A percentile compares a stretch with the other conserved stretches of the same genome.
phyloP scores from a whole-genome alignment of 441 rosid genomes.

The Capsella rubella region DNA sequence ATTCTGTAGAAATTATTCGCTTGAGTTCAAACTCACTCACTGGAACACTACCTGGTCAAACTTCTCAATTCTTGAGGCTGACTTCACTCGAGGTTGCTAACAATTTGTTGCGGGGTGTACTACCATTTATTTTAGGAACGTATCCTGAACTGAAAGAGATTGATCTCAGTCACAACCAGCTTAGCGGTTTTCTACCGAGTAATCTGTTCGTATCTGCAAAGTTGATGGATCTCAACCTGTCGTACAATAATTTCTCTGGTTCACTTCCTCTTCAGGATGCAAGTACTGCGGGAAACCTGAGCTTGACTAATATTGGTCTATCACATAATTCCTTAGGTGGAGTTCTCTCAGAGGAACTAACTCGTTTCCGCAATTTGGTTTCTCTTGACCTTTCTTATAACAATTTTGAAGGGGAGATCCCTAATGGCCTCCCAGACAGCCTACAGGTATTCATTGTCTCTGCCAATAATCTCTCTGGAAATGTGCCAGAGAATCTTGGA shows the following conservation, averaged over 20 bases:
- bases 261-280: slow-evolving; percentile 58
- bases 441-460: slow-evolving; percentile 60
- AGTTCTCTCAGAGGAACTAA: slow-evolving; percentile 48
- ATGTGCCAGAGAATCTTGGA: slow-evolving; percentile 56
- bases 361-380: slow-evolving; percentile 51
- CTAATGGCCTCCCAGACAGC: slow-evolving; percentile 56
- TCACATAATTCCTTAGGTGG: slow-evolving; percentile 66
- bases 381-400: slow-evolving; percentile 62
- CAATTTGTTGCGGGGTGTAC: slow-evolving; percentile 61
- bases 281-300: slow-evolving; percentile 48
- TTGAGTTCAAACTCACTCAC: slow-evolving; percentile 65
- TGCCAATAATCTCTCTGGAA: slow-evolving; percentile 69
- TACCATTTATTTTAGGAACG: slow-evolving; percentile 58
- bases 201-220: slow-evolving; percentile 58
- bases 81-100: slow-evolving; percentile 55
- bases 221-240: slow-evolving; percentile 59
- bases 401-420: slow-evolving; percentile 64
- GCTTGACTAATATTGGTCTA: slow-evolving; percentile 59
- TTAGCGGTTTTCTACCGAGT: slow-evolving; percentile 53
- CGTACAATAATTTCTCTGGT: slow-evolving; percentile 66
- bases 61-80: slow-evolving; percentile 69
- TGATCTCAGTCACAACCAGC: slow-evolving; percentile 66
- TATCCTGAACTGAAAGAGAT: slow-evolving; percentile 62
- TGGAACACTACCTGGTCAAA: slow-evolving; percentile 60
- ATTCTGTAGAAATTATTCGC: slow-evolving; percentile 62